phyloP scores from a whole-genome alignment of 2,329 filamentous ascomycete genomes.

The Ilyonectria mors-panacis region DNA sequence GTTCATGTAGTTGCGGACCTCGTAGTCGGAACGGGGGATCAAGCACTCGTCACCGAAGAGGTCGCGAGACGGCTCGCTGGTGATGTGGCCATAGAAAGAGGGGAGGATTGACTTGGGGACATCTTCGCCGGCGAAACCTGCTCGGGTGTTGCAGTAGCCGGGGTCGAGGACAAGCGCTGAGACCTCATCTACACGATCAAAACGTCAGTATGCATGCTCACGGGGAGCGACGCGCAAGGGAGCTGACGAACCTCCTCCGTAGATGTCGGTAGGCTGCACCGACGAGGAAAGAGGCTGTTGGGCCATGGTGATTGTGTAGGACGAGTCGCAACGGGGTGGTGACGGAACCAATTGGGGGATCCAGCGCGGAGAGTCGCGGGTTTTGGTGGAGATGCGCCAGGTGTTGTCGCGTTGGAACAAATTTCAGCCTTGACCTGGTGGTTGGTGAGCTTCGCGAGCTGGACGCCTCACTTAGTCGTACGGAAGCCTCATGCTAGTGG shows the following conservation, averaged over 20 bases:
- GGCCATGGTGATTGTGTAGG: slow-evolving; percentile 60
- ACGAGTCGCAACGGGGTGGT: slow-evolving; percentile 29
- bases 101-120: slow-evolving; percentile 94
- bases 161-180: slow-evolving; percentile 97
- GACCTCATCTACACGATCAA: slow-evolving; percentile 82
- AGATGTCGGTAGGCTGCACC: slow-evolving; percentile 73
- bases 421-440: slow-evolving; percentile 51
- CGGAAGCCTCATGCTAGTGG: slow-evolving; percentile 26
- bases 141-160: slow-evolving; percentile 91
- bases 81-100: slow-evolving; percentile 84
- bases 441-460: slow-evolving; percentile 41
- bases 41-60: slow-evolving; percentile 94
- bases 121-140: slow-evolving; percentile 98
- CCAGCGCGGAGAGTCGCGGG: slow-evolving; percentile 44
- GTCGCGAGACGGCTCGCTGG: slow-evolving; percentile 62
- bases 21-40: slow-evolving; percentile 80
- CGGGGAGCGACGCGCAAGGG: slow-evolving; percentile 35
- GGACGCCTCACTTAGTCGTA: slow-evolving; percentile 27
- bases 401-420: slow-evolving; percentile 51
- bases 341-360: slow-evolving; percentile 46
- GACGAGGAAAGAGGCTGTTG: slow-evolving; percentile 70
- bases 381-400: slow-evolving; percentile 47
- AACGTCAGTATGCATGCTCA: slow-evolving; percentile 38
- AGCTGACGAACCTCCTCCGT: slow-evolving; percentile 69
- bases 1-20: slow-evolving; percentile 93